Evolutionary conservation across 2,329 filamentous ascomycete genomes (phyloP).

Genomic region (Fusarium continuum): DNA sequence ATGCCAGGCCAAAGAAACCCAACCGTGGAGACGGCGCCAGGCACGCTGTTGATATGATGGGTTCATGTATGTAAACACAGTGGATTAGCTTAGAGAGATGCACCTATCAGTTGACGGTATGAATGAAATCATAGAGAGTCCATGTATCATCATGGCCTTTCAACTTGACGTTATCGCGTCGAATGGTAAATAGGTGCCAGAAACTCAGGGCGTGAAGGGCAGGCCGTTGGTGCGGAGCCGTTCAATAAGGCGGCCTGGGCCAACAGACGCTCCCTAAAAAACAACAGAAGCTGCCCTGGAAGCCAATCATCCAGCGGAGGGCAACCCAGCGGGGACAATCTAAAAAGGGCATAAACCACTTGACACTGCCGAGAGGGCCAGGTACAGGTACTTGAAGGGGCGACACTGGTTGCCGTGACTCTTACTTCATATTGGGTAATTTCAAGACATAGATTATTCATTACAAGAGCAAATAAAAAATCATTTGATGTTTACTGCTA

Average conservation of each 20-base stretch:
- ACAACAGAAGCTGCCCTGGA: background rate
- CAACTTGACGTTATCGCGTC: background rate
- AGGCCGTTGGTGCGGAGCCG: constrained; percentile 8
- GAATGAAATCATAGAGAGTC: background rate
- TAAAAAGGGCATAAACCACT: constrained; percentile 23
- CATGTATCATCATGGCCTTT: background rate
- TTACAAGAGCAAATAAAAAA: background rate
- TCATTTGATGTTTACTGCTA: background rate
- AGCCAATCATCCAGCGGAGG: constrained; percentile 25
- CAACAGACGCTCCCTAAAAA: constrained; percentile 15
- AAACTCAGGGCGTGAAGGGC: constrained; percentile 15
- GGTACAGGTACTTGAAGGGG: constrained; percentile 14
- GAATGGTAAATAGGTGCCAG: background rate
- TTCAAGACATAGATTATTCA: constrained; percentile 5
- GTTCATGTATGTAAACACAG: too few relatives aligned
- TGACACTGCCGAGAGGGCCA: background rate
- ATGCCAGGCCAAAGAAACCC: constrained; percentile 8
- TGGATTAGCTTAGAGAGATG: too few relatives aligned
- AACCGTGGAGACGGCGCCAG: constrained; percentile 30
- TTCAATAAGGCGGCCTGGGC: background rate
- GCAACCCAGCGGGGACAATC: constrained; percentile 1
- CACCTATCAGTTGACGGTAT: too few relatives aligned
- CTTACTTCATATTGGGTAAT: constrained; percentile 18
- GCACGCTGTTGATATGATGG: constrained; percentile 10
- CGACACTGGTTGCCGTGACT: constrained; percentile 2